Base-by-base conservation (phyloP, 257 asterid genomes). In the Cruciata laevipes region DNA sequence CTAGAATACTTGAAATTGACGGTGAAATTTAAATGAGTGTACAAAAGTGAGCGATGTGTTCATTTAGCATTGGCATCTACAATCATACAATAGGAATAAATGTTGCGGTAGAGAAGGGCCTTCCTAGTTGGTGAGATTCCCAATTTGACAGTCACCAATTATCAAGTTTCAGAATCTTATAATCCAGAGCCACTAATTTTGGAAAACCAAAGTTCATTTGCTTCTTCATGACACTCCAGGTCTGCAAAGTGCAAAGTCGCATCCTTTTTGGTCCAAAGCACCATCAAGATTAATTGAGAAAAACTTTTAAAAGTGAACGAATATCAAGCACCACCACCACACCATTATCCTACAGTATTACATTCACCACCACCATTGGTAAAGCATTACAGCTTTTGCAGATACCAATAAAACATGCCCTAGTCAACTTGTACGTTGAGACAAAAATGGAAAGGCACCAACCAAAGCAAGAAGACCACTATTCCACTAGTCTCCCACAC, bases 401-500 rank as follows among this genome's bases (percentile, higher is more conserved):
- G 20, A 66, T 57, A 59, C 17, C 66, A 67, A 33, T 49, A 68
- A 4, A 71, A 56, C 63, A 72, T 62, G 16, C 35, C 63, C 32
- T 11, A 9, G 70, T 61, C 66, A 73, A 71, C 71, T 21, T 69
- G 11, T 21, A 31, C 63, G 32, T 24, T 42, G 66, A 3, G 82
- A 78, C 75, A 47, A 58, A 59, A 66, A 63, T 33, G 23, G 58
- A 51, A 66, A 66, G 61, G 70, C 73, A 70, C 53, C 31, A 33
- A 31, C 0, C 7, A 18, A 62, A 62, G 66, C 32, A 25, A 63
- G 37, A 66, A 63, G 65, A 37, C 59, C 69, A 57, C 76, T 14
- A 65, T 57, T 40, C 76, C 71, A 72, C 61, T 65, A 40, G 20
- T 47, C 3, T 14, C 53, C 6, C 59, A 53, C 59, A 56, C 71